phyloP scores from a whole-genome alignment of 495 filamentous ascomycete species.

The Articulospora tetracladia region DNA sequence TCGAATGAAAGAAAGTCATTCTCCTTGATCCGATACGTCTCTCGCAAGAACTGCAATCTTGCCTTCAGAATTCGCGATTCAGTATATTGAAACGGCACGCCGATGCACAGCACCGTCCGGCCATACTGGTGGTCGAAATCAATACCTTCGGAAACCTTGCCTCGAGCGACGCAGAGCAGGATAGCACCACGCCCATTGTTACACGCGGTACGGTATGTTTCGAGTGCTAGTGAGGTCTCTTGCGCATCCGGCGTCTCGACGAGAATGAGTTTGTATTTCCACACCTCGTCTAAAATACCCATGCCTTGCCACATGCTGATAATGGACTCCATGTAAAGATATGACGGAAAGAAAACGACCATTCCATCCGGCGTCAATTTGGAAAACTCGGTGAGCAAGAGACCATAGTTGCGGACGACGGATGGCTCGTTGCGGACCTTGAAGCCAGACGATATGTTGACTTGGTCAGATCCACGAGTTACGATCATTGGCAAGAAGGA shows the following conservation, averaged over 20 bases:
- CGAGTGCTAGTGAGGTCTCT: constrained; percentile 91
- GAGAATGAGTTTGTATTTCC: constrained; percentile 98
- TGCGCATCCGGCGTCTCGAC: constrained; percentile 97
- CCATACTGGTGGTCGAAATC: constrained; percentile 99
- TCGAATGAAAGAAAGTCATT: constrained; percentile 99
- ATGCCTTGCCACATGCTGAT: constrained; percentile 99
- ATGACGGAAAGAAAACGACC: constrained; percentile 98
- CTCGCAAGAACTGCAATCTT: constrained; percentile 89
- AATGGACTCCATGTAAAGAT: constrained; percentile 98
- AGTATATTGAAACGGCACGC: constrained; percentile 98
- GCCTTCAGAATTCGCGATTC: constrained; percentile 97
- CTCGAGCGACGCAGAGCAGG: constrained; percentile 89
- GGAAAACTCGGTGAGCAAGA: constrained; percentile 85
- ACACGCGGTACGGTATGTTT: constrained; percentile 96
- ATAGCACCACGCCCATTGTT: constrained; percentile 94
- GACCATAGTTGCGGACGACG: constrained; percentile 94
- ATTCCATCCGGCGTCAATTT: constrained; percentile 95
- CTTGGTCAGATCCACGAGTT: constrained; percentile 90
- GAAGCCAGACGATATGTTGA: constrained; percentile 84
- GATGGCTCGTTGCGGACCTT: constrained; percentile 91
- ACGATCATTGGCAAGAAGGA: constrained; percentile 98
- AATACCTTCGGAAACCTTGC: constrained; percentile 96
- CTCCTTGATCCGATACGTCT: constrained; percentile 95
- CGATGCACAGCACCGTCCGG: constrained; percentile 92
- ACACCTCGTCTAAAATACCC: constrained; percentile 94